These are phyloP conservation scores for Leptodontidium sp. DNA, from an alignment of 2,329 filamentous ascomycete genomes.

Conservation along the genomic window DNA sequence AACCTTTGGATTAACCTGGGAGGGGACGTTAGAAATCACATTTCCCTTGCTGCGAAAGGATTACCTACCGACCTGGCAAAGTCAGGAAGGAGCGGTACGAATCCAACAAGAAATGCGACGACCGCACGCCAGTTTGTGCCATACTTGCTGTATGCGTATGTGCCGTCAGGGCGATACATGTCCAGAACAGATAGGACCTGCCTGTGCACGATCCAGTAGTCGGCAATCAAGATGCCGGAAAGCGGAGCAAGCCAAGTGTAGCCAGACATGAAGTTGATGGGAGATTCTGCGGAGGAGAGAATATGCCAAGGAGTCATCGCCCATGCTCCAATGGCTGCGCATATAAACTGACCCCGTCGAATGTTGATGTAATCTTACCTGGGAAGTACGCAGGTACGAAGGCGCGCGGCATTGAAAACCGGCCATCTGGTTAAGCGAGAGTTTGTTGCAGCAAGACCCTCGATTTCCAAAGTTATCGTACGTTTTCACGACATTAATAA, in stretches of 20 bases:
- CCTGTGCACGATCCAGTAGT: no score
- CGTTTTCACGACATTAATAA: no score
- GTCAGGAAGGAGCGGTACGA: constrained; percentile 33
- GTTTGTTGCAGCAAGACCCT: no score
- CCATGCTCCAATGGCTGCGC: constrained; percentile 14
- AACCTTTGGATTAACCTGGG: constrained; percentile 22
- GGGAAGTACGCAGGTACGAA: constrained; percentile 33
- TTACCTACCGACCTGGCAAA: constrained; percentile 14
- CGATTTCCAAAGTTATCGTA: no score
- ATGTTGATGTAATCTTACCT: constrained; percentile 17
- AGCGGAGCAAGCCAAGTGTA: constrained; percentile 52
- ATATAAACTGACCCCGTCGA: constrained; percentile 20
- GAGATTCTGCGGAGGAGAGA: constrained; percentile 43
- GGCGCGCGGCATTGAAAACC: no score
- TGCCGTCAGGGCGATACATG: no score
- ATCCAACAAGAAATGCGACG: constrained; percentile 50
- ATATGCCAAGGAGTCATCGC: constrained; percentile 25
- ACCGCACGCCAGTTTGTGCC: constrained; percentile 56
- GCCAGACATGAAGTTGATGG: constrained; percentile 46
- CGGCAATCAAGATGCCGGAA: no score
- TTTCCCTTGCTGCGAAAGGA: no score
- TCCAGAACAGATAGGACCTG: no score
- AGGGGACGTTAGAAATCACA: neutral
- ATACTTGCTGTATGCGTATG: constrained; percentile 28
- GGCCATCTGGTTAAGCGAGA: no score